A percentile compares a stretch with the other conserved stretches of the same genome.
Evolutionary conservation across 257 asterid genomes (phyloP).

Genomic region (Nicotiana attenuata): DNA sequence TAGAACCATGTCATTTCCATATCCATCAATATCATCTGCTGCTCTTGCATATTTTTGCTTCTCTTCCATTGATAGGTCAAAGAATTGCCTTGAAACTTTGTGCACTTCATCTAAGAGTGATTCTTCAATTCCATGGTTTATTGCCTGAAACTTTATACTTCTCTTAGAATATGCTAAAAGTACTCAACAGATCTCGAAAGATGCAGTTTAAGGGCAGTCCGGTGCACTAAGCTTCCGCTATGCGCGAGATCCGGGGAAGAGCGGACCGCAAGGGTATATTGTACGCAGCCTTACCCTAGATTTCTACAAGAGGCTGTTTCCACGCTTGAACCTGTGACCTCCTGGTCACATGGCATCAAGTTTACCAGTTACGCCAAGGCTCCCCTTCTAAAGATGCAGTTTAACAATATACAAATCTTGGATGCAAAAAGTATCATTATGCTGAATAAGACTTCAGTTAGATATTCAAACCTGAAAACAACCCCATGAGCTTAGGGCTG

Average conservation of each 20-base stretch:
- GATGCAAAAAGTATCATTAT: background rate
- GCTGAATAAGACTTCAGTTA: background rate
- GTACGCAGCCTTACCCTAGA: too few relatives aligned
- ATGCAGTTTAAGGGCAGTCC: background rate
- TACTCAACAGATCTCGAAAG: background rate
- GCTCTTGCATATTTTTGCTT: slow-evolving; percentile 41
- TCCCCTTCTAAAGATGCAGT: background rate
- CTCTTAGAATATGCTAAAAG: background rate
- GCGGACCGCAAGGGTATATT: too few relatives aligned
- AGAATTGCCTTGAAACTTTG: slow-evolving; percentile 31
- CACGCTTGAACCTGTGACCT: too few relatives aligned
- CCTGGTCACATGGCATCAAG: too few relatives aligned
- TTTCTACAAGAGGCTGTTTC: too few relatives aligned
- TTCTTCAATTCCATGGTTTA: slow-evolving; percentile 57
- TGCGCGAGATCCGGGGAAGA: too few relatives aligned
- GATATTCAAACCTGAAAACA: slow-evolving; percentile 51
- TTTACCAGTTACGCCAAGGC: too few relatives aligned
- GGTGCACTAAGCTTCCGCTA: too few relatives aligned
- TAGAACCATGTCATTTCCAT: slow-evolving; percentile 50
- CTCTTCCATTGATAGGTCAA: slow-evolving; percentile 45
- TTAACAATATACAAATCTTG: too few relatives aligned
- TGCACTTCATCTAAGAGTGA: slow-evolving; percentile 35
- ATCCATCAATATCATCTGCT: slow-evolving; percentile 41
- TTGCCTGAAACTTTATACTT: slow-evolving; percentile 24
- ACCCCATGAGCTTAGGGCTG: slow-evolving; percentile 54